Base-by-base conservation (phyloP, 208 protist species). In the Wallacemonas sp. region DNA sequence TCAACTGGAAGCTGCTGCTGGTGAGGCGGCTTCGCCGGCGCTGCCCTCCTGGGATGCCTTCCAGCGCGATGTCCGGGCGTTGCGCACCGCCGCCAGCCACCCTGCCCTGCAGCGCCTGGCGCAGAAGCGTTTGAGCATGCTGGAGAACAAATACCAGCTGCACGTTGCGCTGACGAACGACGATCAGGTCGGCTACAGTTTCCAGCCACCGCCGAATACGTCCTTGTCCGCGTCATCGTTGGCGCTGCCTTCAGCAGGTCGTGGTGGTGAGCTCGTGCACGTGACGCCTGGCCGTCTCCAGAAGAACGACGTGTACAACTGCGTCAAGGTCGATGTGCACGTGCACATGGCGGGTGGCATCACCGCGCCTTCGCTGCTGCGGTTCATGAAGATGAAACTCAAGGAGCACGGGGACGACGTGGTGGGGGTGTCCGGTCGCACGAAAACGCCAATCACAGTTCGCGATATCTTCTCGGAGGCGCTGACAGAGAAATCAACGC, bases 301-400 rank as follows among this genome's bases (percentile, higher is more conserved):
- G 39, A 63, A 63, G 26, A 46, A 63, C 29, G 89, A 93, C 66
- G 58, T 87, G 14, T 89, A 93, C 71, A 87, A 88, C 64, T 88
- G 79, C 65, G 70, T 90, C 33, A 95, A 93, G 73, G 89, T 95
- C 4, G 89, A 95, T 68, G 84, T 91, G 52, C 86, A 95, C 75
- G 89, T 83, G 47, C 86, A 93, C 74, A 88, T 92, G 80, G 84
- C 86, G 0, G 73, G 74, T 26, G 84, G 84, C 29, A 78, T 95
- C 52, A 93, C 89, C n/a, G 89, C 86, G 12, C 84, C 80, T 27
- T 65, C 77, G 34, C 76, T 95, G 36, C 70, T 93, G 39, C 41
- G 65, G 32, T 95, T 90, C 61, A 89, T 95, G 62, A 78, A 85
- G 30, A 19, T 72, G 19, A 93, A 95, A 63, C 52, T 90, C 1